Evolutionary conservation across 208 protist genomes (phyloP).

Genomic region (Leishmania tropica): DNA sequence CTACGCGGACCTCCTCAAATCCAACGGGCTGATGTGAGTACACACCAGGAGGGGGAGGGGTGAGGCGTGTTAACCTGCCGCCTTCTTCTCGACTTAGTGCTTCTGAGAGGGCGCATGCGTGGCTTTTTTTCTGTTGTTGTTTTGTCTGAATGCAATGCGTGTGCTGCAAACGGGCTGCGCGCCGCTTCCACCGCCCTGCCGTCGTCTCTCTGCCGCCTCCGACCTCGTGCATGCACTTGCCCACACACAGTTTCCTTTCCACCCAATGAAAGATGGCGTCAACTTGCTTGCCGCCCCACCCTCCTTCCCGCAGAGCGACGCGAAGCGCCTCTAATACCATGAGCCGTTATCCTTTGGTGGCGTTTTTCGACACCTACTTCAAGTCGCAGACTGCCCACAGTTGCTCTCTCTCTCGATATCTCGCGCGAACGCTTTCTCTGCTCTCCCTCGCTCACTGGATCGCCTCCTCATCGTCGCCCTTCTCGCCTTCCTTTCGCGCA

Average conservation of each 20-base stretch:
- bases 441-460: neutral
- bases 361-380: no score
- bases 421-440: neutral
- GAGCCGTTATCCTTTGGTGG: neutral
- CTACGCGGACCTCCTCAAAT: slow-evolving; percentile 53
- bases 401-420: neutral
- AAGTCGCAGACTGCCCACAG: neutral
- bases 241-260: neutral
- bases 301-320: neutral
- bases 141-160: neutral
- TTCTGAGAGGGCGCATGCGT: neutral
- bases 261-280: neutral
- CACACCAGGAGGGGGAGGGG: neutral
- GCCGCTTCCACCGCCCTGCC: neutral
- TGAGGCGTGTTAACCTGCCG: neutral
- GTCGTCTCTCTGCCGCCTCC: neutral
- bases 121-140: neutral
- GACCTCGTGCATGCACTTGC: neutral
- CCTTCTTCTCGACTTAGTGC: neutral
- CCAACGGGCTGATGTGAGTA: slow-evolving; percentile 1
- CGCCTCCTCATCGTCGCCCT: no score
- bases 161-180: neutral
- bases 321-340: neutral
- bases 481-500: neutral
- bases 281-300: neutral